phyloP scores from a whole-genome alignment of 2,329 filamentous ascomycete species.

The Cercospora nicotianae region DNA sequence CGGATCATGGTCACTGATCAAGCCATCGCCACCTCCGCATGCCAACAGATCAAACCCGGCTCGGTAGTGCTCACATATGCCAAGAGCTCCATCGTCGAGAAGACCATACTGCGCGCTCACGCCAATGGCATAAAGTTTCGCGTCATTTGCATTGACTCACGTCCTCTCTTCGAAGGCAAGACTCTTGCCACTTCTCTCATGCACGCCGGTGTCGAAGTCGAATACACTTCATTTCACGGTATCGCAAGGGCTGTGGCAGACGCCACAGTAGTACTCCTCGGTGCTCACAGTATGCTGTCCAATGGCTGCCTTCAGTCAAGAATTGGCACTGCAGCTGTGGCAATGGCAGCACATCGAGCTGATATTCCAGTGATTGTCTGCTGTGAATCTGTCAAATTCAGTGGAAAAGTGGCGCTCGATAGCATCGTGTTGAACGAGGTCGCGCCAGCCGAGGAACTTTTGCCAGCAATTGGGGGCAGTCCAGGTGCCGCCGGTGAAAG shows the following conservation, averaged over 20 bases:
- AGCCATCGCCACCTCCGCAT: conserved; percentile 76
- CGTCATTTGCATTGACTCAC: conserved; percentile 79
- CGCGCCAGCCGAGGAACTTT: conserved; percentile 68
- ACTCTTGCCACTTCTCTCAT: conserved; percentile 70
- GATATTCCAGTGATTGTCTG: conserved; percentile 83
- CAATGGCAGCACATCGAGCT: conserved; percentile 74
- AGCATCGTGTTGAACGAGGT: conserved; percentile 95
- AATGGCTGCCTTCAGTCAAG: conserved; percentile 89
- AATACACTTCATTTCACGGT: conserved; percentile 79
- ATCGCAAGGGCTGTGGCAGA: conserved; percentile 71
- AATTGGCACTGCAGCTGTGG: conserved; percentile 82
- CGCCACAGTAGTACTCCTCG: conserved; percentile 74
- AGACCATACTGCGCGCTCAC: conserved; percentile 73
- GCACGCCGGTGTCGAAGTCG: conserved; percentile 69
- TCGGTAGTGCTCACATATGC: conserved; percentile 86
- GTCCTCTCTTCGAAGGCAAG: conserved; percentile 68
- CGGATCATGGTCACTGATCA: conserved; percentile 84
- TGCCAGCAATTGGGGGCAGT: conserved; percentile 25
- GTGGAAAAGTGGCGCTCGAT: conserved; percentile 83
- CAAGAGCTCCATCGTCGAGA: conserved; percentile 81
- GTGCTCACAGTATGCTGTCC: conserved; percentile 91
- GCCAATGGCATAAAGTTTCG: conserved; percentile 71
- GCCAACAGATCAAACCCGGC: conserved; percentile 72
- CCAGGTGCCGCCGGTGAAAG: conserved; percentile 23
- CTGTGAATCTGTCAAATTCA: conserved; percentile 94